Conservation (phyloP, 768 basidiomycete species). For the Chalciporus chontae region DNA sequence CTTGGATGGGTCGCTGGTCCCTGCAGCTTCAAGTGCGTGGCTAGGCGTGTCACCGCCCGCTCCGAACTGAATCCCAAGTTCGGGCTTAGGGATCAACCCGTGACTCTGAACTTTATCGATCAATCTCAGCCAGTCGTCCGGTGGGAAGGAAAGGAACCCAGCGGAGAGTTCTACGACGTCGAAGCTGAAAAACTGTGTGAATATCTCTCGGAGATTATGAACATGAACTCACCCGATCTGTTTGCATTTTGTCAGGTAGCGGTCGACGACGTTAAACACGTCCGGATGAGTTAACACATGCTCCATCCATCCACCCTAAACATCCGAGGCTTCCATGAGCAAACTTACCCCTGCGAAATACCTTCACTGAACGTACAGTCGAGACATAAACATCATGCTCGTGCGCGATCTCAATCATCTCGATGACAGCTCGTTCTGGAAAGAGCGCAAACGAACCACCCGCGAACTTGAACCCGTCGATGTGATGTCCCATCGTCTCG, state of each 20-base stretch:
- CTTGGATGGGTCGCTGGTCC: slow-evolving; percentile 24
- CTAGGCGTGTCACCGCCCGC: slow-evolving; percentile 41
- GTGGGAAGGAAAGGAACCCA: slow-evolving; percentile 44
- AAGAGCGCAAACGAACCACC: slow-evolving; percentile 42
- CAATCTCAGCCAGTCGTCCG: slow-evolving; percentile 40
- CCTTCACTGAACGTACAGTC: slow-evolving; percentile 33
- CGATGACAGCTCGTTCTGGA: slow-evolving; percentile 36
- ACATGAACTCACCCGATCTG: slow-evolving; percentile 5
- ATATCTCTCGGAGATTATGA: background rate
- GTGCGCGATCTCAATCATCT: slow-evolving; percentile 40
- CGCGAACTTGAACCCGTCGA: slow-evolving; percentile 45
- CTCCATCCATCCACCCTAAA: slow-evolving; percentile 15
- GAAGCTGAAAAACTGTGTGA: slow-evolving; percentile 25
- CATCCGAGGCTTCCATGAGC: background rate
- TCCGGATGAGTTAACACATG: slow-evolving; percentile 10
- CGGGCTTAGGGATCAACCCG: slow-evolving; percentile 42
- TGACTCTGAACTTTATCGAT: slow-evolving; percentile 38
- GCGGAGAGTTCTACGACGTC: slow-evolving; percentile 45
- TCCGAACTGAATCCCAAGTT: slow-evolving; percentile 45
- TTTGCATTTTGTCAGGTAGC: slow-evolving; percentile 14
- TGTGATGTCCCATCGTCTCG: slow-evolving; percentile 39
- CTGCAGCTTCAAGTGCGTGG: slow-evolving; percentile 37
- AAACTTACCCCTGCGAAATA: background rate
- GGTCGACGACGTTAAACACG: slow-evolving; percentile 6
- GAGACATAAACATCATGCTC: slow-evolving; percentile 39